Evolutionary conservation across 1,284 basidiomycete genomes (phyloP).

Genomic region (Ceratobasidium papillatum): DNA sequence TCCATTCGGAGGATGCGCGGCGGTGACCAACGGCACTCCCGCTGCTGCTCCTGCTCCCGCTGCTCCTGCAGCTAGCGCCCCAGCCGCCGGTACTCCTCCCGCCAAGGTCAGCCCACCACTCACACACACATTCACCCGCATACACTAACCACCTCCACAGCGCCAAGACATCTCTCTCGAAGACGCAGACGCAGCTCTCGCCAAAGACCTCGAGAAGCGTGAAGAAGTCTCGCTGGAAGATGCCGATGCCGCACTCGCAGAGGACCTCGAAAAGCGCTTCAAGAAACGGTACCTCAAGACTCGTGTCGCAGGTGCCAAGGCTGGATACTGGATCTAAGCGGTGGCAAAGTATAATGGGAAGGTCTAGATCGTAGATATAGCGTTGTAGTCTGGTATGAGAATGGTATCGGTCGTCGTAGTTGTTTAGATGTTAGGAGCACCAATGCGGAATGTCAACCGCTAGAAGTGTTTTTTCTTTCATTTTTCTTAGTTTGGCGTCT

Average conservation of each 20-base stretch:
- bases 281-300: slow-evolving; percentile 14
- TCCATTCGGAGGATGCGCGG: slow-evolving; percentile 43
- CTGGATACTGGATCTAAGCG: slow-evolving; percentile 12
- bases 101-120: neutral
- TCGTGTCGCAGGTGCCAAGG: slow-evolving; percentile 7
- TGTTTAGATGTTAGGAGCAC: too few species aligned
- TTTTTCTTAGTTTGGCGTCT: too few species aligned
- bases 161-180: neutral
- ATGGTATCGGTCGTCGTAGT: neutral
- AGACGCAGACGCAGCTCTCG: neutral
- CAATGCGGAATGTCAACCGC: too few species aligned
- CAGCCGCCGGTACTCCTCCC: too few species aligned
- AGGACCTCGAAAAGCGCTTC: slow-evolving; percentile 1
- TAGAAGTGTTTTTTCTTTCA: too few species aligned
- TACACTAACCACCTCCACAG: neutral
- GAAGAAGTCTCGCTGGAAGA: neutral
- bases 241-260: slow-evolving; percentile 10
- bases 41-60: neutral
- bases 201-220: neutral
- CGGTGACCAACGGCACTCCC: neutral
- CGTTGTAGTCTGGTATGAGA: neutral
- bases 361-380: neutral
- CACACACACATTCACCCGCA: neutral
- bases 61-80: slow-evolving; percentile 8
- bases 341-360: neutral